Evolutionary conservation across 2,329 filamentous ascomycete genomes (phyloP).

Genomic region (Massarina eburnea): DNA sequence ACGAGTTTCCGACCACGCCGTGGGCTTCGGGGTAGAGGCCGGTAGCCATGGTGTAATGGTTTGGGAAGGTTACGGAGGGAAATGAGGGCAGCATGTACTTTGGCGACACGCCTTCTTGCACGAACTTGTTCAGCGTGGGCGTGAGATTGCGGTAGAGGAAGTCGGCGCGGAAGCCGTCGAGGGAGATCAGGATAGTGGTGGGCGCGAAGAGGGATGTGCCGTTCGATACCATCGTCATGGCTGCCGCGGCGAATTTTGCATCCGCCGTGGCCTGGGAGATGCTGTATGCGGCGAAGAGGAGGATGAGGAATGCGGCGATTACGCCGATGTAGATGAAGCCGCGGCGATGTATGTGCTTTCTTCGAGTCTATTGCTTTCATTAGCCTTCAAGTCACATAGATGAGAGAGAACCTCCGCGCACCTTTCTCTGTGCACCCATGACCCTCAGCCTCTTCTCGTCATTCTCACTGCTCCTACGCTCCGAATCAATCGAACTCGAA

Average conservation of each 20-base stretch:
- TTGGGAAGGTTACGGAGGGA: constrained; percentile 91
- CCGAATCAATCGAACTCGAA: constrained; percentile 23
- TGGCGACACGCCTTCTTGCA: constrained; percentile 83
- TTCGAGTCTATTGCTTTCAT: constrained; percentile 20
- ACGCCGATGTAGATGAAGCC: constrained; percentile 48
- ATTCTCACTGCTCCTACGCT: constrained; percentile 44
- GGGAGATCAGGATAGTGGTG: constrained; percentile 88
- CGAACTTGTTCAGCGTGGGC: constrained; percentile 75
- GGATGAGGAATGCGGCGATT: constrained; percentile 55
- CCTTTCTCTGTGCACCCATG: constrained; percentile 48
- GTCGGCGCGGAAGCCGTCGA: constrained; percentile 95
- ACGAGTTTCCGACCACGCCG: constrained; percentile 89
- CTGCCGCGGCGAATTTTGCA: constrained; percentile 15
- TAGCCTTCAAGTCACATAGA: constrained; percentile 34
- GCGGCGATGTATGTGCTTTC: constrained; percentile 44
- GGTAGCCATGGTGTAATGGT: constrained; percentile 92
- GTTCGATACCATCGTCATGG: constrained; percentile 59
- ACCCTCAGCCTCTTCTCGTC: constrained; percentile 57
- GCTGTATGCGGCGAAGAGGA: constrained; percentile 58
- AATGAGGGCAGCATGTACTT: constrained; percentile 93
- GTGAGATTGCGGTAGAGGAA: constrained; percentile 84
- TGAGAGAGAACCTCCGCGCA: constrained; percentile 7
- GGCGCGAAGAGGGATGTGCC: constrained; percentile 87
- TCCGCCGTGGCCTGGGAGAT: background rate
- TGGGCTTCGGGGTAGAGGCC: constrained; percentile 91